These are phyloP conservation scores for Ceratobasidium sp. DNA, from an alignment of 1,284 basidiomycete genomes.

Conservation along the genomic window DNA sequence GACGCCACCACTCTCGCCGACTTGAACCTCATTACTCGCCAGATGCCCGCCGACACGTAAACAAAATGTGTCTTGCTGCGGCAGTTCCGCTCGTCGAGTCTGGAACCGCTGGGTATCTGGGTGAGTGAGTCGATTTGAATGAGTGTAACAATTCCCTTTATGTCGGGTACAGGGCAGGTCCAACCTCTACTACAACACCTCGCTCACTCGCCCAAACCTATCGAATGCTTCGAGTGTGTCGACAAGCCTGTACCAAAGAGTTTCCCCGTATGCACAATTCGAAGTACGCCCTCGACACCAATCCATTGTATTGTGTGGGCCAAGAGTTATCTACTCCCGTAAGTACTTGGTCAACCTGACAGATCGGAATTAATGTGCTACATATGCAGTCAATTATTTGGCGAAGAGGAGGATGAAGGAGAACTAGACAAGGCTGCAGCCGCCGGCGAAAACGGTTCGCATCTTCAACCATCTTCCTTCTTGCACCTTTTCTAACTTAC, in stretches of 20 bases:
- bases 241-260: slow-evolving; percentile 91
- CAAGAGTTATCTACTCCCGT: slow-evolving; percentile 97
- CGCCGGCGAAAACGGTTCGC: slow-evolving; percentile 84
- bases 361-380: not conserved
- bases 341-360: slow-evolving; percentile 49
- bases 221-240: slow-evolving; percentile 93
- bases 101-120: slow-evolving; percentile 95
- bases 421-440: slow-evolving; percentile 88
- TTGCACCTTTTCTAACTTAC: not conserved
- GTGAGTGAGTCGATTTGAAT: no score
- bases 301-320: slow-evolving; percentile 99
- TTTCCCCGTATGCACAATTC: slow-evolving; percentile 98
- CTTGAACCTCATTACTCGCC: not conserved
- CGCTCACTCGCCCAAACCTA: slow-evolving; percentile 63
- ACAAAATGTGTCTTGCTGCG: slow-evolving; percentile 95
- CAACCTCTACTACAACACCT: slow-evolving; percentile 60
- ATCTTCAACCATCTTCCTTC: not conserved
- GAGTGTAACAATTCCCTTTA: no score
- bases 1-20: no score
- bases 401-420: slow-evolving; percentile 80
- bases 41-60: slow-evolving; percentile 92
- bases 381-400: slow-evolving; percentile 83
- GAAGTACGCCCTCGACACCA: slow-evolving; percentile 95
- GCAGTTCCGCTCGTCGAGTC: slow-evolving; percentile 93
- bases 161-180: slow-evolving; percentile 68